phyloP scores from a whole-genome alignment of 2,329 filamentous ascomycete genomes.

The Pseudocercospora ulei region DNA sequence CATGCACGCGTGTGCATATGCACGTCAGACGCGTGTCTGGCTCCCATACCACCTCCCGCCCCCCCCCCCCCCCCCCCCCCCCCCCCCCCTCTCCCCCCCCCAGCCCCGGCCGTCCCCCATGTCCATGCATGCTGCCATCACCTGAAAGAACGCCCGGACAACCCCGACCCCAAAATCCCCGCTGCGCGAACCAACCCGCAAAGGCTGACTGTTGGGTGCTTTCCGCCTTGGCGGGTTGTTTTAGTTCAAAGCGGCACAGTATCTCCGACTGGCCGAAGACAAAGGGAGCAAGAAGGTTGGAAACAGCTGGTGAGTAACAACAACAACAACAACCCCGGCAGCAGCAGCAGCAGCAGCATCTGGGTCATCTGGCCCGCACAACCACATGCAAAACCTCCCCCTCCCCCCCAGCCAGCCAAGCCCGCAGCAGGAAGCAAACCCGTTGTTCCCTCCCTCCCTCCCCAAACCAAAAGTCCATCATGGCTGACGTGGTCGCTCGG shows the following conservation, averaged over 20 bases:
- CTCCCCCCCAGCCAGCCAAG: no score
- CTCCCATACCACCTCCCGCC: no score
- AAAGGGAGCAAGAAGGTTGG: constrained; percentile 83
- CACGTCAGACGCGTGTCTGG: constrained; percentile 18
- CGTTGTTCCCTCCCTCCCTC: no score
- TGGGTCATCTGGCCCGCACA: constrained; percentile 4
- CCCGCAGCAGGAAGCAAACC: no score
- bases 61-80: no score
- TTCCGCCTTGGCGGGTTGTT: no score
- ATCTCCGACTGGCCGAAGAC: constrained; percentile 82
- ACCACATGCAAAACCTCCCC: constrained; percentile 4
- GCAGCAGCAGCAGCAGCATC: no score
- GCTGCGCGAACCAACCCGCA: no score
- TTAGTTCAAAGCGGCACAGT: constrained; percentile 72
- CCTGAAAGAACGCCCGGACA: constrained; percentile 2
- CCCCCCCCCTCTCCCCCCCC: no score
- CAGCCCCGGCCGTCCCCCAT: constrained; percentile 6
- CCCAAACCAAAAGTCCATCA: no score
- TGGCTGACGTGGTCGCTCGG: constrained; percentile 6
- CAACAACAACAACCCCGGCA: no score
- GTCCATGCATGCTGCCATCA: constrained; percentile 4
- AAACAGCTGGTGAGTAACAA: constrained; percentile 73
- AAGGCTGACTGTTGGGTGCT: constrained; percentile 15
- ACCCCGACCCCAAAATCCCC: no score
- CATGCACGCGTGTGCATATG: constrained; percentile 9